A percentile compares a stretch with the other conserved stretches of the same genome.
Conservation (phyloP, 768 basidiomycete genomes). For the Mycena filopes region DNA sequence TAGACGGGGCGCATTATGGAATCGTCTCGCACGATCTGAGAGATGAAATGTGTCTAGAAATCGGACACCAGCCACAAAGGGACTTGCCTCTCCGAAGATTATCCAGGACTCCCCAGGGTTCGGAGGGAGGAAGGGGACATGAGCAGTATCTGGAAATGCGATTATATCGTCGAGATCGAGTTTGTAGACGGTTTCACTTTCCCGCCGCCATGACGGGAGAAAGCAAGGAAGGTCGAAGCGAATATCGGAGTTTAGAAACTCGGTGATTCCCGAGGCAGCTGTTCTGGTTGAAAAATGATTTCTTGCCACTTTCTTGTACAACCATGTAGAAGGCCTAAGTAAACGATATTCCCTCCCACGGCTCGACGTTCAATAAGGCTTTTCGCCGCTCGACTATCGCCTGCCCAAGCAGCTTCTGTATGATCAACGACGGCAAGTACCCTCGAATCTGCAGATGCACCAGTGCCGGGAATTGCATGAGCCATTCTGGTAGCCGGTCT, state of each 20-base stretch:
- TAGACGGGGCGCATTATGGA: conserved; percentile 33
- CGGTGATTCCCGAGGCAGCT: too few species aligned
- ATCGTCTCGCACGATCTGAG: conserved; percentile 29
- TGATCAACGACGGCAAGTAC: too few species aligned
- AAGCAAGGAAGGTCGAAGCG: background rate
- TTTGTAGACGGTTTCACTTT: conserved; percentile 21
- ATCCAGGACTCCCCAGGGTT: conserved; percentile 37
- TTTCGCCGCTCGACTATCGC: too few species aligned
- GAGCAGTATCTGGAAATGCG: conserved; percentile 35
- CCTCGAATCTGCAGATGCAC: too few species aligned
- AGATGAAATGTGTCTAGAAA: background rate
- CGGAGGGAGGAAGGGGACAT: conserved; percentile 36
- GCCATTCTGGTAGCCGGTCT: too few species aligned
- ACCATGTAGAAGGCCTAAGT: too few species aligned
- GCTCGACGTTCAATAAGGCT: too few species aligned
- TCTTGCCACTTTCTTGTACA: too few species aligned
- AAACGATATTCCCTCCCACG: too few species aligned
- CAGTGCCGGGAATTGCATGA: too few species aligned
- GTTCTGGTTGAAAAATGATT: too few species aligned
- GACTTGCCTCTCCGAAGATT: conserved; percentile 34
- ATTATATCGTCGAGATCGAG: conserved; percentile 39
- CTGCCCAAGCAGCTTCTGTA: too few species aligned
- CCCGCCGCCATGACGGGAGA: conserved; percentile 12
- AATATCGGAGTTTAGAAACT: background rate
- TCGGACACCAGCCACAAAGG: background rate